These are phyloP conservation scores for Naganishia sp. DNA, from an alignment of 1,284 basidiomycete genomes.

Conservation along the genomic window DNA sequence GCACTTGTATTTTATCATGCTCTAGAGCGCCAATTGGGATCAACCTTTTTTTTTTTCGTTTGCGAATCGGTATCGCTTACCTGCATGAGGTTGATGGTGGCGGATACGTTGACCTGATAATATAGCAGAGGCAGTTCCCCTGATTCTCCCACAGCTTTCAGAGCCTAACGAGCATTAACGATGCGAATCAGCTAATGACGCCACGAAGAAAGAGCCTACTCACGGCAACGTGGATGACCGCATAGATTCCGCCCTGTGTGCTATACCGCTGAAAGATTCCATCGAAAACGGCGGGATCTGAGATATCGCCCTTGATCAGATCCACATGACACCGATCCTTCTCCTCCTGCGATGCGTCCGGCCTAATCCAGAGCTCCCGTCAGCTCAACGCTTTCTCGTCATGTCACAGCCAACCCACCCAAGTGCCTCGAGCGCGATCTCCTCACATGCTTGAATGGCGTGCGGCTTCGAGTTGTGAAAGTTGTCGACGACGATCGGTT, in stretches of 20 bases:
- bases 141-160: conserved; percentile 98
- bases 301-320: conserved; percentile 71
- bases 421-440: conserved; percentile 68
- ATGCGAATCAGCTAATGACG: background rate
- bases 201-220: conserved; percentile 44
- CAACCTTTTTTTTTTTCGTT: too few species aligned
- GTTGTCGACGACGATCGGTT: conserved; percentile 90
- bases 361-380: background rate
- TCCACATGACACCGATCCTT: conserved; percentile 57
- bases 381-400: background rate
- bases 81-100: conserved; percentile 73
- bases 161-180: conserved; percentile 62
- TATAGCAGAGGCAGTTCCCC: conserved; percentile 89
- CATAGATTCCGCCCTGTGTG: conserved; percentile 91
- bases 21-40: conserved; percentile 53
- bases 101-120: conserved; percentile 87
- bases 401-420: conserved; percentile 42
- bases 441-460: conserved; percentile 66
- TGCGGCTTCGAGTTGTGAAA: conserved; percentile 83
- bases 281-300: conserved; percentile 68
- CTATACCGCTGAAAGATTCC: conserved; percentile 75
- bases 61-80: conserved; percentile 42
- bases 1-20: conserved; percentile 82
- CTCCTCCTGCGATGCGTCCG: conserved; percentile 19
- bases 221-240: conserved; percentile 91